Base-by-base conservation (phyloP, 1,139 yeast genomes). In the Suhomyces bolitotheri region DNA sequence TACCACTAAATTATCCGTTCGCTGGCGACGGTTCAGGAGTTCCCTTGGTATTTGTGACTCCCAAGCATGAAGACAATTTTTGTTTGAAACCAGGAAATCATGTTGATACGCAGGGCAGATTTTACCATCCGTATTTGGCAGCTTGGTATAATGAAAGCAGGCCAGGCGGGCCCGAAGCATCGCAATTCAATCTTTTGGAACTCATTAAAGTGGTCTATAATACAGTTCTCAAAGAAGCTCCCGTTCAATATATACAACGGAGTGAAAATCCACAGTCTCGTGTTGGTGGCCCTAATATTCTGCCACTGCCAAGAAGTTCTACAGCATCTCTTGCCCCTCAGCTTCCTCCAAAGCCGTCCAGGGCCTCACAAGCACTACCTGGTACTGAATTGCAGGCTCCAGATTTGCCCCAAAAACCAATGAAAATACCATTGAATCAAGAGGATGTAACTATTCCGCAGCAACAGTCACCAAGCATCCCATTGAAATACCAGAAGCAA, bases 101-200 rank as follows among this genome's bases (percentile, higher is more conserved):
- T 49, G 76, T 87, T 3, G 95, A 86, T 54, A 61, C 77, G n/a
- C 85, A 74, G 55, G 96, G 96, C 2, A 60, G 66, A 31, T 73
- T 88, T 40, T 85, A 82, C 53, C 83, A 84, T 47, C 94, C 95
- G 0, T 74, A 71, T 38, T 56, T 86, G 31, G 60, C 81, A 1
- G 62, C 64, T 20, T 87, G 96, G 96, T 54, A 45, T 35, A 46
- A 51, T 9, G 50, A 54, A 21, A 50, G 59, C 38, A 29, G 25
- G 2, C 36, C 38, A 13, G 27, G 17, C 2, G 33, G 33, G 10
- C 24, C 41, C 2, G 36, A 35, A 10, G 31, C 32, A 6, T 39
- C 49, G 14, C 42, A 39, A 17, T 76, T 61, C 41, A 68, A 64
- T 38, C 49, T 82, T 27, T 33, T 64, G 8, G 64, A 54, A 24